Evolutionary conservation across 2,329 filamentous ascomycete species (phyloP).

Genomic region (Leptographium wingfieldii): DNA sequence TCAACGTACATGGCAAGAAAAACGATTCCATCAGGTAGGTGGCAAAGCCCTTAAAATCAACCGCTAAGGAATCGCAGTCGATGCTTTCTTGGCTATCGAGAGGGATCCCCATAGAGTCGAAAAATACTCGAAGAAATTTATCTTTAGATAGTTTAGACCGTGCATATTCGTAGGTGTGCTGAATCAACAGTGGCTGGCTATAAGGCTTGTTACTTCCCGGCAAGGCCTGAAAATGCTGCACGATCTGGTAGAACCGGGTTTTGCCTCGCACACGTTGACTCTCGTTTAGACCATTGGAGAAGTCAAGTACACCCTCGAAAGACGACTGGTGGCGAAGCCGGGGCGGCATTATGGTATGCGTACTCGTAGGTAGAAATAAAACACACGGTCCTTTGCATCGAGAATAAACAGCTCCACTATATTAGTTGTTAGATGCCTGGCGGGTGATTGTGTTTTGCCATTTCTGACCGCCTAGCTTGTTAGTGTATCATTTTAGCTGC

Average conservation of each 20-base stretch:
- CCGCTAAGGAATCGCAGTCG: not conserved
- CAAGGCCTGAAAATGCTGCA: not conserved
- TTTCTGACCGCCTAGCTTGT: no score
- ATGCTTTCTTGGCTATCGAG: not conserved
- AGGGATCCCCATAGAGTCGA: not conserved
- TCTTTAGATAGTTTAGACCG: not conserved
- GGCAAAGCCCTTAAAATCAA: not conserved
- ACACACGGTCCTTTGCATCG: no score
- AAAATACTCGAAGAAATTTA: not conserved
- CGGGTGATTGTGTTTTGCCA: no score
- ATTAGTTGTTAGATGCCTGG: no score
- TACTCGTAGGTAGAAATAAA: no score
- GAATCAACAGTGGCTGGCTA: not conserved
- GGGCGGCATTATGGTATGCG: not conserved
- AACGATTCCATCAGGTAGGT: not conserved
- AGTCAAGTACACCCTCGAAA: not conserved
- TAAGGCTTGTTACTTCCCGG: not conserved
- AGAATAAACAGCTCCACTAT: no score
- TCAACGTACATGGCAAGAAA: not conserved
- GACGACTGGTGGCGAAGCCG: not conserved
- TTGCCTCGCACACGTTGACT: not conserved
- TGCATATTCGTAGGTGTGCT: not conserved
- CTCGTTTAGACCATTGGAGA: not conserved
- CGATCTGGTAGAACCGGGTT: not conserved
- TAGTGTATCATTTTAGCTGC: not conserved